phyloP scores from a whole-genome alignment of 2,329 filamentous ascomycete genomes.

The Didymella lethalis region DNA sequence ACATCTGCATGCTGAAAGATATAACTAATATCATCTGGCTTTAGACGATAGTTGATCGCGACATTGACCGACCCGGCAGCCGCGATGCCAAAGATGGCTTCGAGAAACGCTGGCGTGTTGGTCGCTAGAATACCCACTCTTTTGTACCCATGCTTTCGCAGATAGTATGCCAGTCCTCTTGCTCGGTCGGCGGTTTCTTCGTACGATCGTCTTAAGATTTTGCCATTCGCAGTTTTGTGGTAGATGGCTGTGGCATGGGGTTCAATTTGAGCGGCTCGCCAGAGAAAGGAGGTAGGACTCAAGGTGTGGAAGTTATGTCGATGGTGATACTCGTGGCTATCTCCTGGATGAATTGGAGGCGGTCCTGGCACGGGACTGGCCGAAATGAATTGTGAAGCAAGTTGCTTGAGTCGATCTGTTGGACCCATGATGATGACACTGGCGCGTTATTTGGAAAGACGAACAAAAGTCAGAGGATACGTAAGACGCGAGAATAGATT shows the following conservation, averaged over 20 bases:
- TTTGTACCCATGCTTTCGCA: slow-evolving; percentile 75
- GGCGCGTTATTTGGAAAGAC: background rate
- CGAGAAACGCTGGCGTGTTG: slow-evolving; percentile 94
- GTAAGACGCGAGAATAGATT: background rate
- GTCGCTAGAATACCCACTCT: slow-evolving; percentile 86
- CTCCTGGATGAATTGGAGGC: slow-evolving; percentile 49
- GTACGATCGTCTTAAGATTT: slow-evolving; percentile 78
- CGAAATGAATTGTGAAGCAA: slow-evolving; percentile 50
- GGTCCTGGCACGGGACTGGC: slow-evolving; percentile 39
- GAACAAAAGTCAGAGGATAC: background rate
- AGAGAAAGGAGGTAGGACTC: slow-evolving; percentile 86
- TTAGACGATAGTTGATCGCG: slow-evolving; percentile 75
- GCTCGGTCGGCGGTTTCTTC: slow-evolving; percentile 84
- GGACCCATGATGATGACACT: slow-evolving; percentile 18
- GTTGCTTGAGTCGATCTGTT: slow-evolving; percentile 45
- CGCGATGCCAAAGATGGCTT: slow-evolving; percentile 85
- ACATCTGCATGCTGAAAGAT: slow-evolving; percentile 89
- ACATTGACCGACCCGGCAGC: slow-evolving; percentile 83
- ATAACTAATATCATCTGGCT: slow-evolving; percentile 85
- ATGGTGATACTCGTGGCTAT: slow-evolving; percentile 54
- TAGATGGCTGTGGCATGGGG: slow-evolving; percentile 81
- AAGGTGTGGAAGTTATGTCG: slow-evolving; percentile 75
- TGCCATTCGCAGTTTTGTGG: slow-evolving; percentile 81
- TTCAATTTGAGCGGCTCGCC: slow-evolving; percentile 86
- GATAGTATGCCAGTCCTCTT: slow-evolving; percentile 84